Percentiles rank a stretch among this genome's conserved stretches.
Evolutionary conservation across 495 filamentous ascomycete species (phyloP).

Genomic region (Hypoxylon perforatum): DNA sequence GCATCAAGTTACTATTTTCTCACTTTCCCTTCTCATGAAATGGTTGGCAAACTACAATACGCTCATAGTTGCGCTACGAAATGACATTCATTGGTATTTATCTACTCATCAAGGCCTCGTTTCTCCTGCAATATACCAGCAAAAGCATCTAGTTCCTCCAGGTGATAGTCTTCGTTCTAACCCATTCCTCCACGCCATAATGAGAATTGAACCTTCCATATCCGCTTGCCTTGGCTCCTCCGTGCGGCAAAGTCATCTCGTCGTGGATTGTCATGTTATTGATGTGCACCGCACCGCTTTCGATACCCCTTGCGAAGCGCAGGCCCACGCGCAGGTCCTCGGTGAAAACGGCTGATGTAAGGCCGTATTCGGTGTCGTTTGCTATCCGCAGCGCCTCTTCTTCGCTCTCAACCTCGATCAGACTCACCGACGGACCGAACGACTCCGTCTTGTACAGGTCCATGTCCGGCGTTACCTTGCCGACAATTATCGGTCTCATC

Average conservation of each 20-base stretch:
- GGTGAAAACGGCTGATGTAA: constrained; percentile 89
- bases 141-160: constrained; percentile 60
- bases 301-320: constrained; percentile 76
- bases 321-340: constrained; percentile 79
- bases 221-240: constrained; percentile 86
- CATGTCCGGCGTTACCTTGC: constrained; percentile 80
- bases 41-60: too few relatives aligned
- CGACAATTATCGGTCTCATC: constrained; percentile 79
- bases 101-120: not conserved
- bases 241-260: constrained; percentile 81
- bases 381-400: constrained; percentile 81
- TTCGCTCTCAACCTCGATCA: constrained; percentile 67
- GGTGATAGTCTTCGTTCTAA: constrained; percentile 86
- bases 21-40: not conserved
- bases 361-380: constrained; percentile 85
- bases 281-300: constrained; percentile 89
- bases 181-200: constrained; percentile 74
- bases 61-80: too few relatives aligned
- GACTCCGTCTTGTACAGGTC: constrained; percentile 83
- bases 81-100: too few relatives aligned
- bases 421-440: constrained; percentile 80
- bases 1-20: not conserved
- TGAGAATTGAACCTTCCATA: constrained; percentile 72
- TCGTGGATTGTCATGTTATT: constrained; percentile 89
- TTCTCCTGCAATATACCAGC: not conserved